Evolutionary conservation across 192 early-diverging fungal species (phyloP).

Genomic region (Fimicolochytrium jonesii): DNA sequence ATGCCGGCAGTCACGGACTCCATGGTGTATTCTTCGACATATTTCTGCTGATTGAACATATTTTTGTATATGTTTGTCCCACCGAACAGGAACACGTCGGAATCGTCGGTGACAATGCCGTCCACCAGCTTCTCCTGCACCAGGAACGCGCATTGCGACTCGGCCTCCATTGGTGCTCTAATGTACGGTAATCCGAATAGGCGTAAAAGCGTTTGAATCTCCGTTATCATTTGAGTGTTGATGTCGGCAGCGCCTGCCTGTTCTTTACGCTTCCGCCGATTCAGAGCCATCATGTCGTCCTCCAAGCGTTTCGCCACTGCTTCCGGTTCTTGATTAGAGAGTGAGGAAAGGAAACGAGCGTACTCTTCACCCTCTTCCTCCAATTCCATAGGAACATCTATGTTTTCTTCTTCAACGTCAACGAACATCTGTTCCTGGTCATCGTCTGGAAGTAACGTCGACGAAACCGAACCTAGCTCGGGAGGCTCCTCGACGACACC

Average conservation of each 20-base stretch:
- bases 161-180: conserved; percentile 93
- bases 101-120: conserved; percentile 95
- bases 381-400: conserved; percentile 29
- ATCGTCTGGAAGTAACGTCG: too few species aligned
- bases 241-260: conserved; percentile 60
- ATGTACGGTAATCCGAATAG: conserved; percentile 95
- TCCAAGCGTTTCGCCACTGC: conserved; percentile 31
- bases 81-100: conserved; percentile 96
- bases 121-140: conserved; percentile 63
- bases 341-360: conserved; percentile 55
- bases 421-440: conserved; percentile 6
- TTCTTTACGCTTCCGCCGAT: conserved; percentile 47
- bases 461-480: too few species aligned
- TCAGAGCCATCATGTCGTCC: conserved; percentile 49
- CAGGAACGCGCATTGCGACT: conserved; percentile 87
- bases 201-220: conserved; percentile 68
- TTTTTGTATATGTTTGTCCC: conserved; percentile 75
- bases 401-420: conserved; percentile 46
- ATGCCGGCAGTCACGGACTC: conserved; percentile 64
- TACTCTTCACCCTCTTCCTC: conserved; percentile 58
- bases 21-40: conserved; percentile 77
- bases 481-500: too few species aligned
- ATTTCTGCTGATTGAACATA: conserved; percentile 87
- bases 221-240: conserved; percentile 68
- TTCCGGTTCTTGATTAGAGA: conserved; percentile 37